phyloP scores from a whole-genome alignment of 148 eudicot genomes.

The Nepenthes gracilis region DNA sequence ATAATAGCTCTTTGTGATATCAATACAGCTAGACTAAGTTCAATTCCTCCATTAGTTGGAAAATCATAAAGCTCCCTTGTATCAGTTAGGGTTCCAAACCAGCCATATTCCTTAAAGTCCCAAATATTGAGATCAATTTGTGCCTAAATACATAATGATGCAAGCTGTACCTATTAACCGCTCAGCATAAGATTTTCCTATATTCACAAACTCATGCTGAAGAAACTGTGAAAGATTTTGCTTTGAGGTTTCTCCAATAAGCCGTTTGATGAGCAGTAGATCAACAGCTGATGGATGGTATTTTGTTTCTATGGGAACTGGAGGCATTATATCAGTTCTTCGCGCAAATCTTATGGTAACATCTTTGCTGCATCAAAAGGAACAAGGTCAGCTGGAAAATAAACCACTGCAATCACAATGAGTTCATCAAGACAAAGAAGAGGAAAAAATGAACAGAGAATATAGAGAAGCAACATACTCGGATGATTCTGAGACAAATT shows the following conservation, averaged over 20 bases:
- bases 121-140: too few relatives aligned
- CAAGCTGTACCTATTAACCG: conserved; percentile 69
- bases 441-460: conserved; percentile 16
- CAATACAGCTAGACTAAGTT: too few relatives aligned
- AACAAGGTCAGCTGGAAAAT: conserved; percentile 7
- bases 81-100: too few relatives aligned
- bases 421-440: not conserved
- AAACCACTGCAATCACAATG: not conserved
- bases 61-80: too few relatives aligned
- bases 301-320: conserved; percentile 85
- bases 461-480: conserved; percentile 46
- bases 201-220: conserved; percentile 94
- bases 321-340: conserved; percentile 96
- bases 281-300: conserved; percentile 99
- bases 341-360: conserved; percentile 78
- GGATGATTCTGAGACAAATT: conserved; percentile 74
- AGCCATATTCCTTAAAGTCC: too few relatives aligned
- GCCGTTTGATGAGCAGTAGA: conserved; percentile 89
- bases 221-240: conserved; percentile 78
- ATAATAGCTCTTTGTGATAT: too few relatives aligned
- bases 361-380: conserved; percentile 55
- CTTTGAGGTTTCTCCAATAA: conserved; percentile 86
- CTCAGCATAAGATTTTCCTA: conserved; percentile 80
- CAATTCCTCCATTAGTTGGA: too few relatives aligned
- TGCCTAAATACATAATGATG: too few relatives aligned